Base-by-base conservation (phyloP, 75 land plant species). In the Cryptomeria japonica region DNA sequence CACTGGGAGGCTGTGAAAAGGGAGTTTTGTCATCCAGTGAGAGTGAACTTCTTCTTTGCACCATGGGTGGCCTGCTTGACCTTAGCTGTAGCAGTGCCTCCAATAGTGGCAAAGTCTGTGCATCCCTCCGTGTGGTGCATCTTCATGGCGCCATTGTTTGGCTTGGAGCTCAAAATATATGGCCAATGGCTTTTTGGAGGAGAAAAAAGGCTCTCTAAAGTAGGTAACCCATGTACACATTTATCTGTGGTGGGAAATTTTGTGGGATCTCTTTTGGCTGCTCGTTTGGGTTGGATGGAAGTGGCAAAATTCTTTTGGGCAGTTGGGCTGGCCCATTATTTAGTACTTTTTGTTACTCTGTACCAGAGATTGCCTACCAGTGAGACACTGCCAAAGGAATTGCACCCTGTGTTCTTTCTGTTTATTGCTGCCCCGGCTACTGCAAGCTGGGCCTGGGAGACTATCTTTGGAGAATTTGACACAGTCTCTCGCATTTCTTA, bases 181-280 rank as follows among this genome's bases (percentile, higher is more conserved):
- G 99, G 99, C 4, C 98, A 97, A 86, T 97, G 99, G 99, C 94
- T 97, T 39, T 96, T 96, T 12, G 99, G 99, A 14, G 99, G 99
- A 14, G 92, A 95, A 83, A 78, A 96, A 37, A 91, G 99, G 38
- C 92, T 97, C 0, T 94, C 95, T 41, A 94, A 93, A 87, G 99
- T 97, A 51, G 99, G 94, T 14, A 97, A 97, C 85, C 98, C 99
- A 1, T 96, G 95, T 22, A 93, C 98, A 4, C 99, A 97, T 87
- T 87, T 97, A 16, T 94, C 98, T 3, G 93, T 97, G 34, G 96
- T 97, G 68, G 98, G 98, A 19, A 97, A 97, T 89, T 97, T 97
- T 85, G 96, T 97, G 32, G 98, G 96, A 12, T 95, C 99, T 5
- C 89, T 96, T 14, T 85, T 97, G 70, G 96, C 93, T 0, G 87